Evolutionary conservation across 2,329 filamentous ascomycete genomes (phyloP).

Genomic region (Bipolaris bicolor): DNA sequence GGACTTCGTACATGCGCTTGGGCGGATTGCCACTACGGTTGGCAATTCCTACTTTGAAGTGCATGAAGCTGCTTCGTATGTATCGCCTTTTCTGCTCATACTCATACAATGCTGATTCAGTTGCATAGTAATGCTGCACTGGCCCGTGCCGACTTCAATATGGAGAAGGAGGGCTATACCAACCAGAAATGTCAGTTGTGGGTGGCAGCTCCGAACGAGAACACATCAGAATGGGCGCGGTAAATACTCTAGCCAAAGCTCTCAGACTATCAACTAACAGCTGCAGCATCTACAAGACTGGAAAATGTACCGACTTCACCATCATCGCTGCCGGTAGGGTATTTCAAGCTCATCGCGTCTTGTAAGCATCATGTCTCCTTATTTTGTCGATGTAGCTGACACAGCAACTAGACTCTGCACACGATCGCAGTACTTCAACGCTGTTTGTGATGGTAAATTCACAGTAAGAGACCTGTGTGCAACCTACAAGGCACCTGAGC

Average conservation of each 20-base stretch:
- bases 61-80: constrained; percentile 20
- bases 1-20: constrained; percentile 18
- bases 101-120: not conserved
- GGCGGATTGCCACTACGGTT: constrained; percentile 7
- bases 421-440: constrained; percentile 27
- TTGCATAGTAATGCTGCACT: constrained; percentile 7
- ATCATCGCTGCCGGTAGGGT: constrained; percentile 19
- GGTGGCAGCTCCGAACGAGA: constrained; percentile 5
- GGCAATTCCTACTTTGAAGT: constrained; percentile 21
- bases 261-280: constrained; percentile 2
- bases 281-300: constrained; percentile 22
- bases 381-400: not conserved
- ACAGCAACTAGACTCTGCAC: constrained; percentile 19
- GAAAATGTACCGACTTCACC: constrained; percentile 30
- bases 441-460: constrained; percentile 26
- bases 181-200: constrained; percentile 1
- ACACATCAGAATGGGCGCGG: constrained; percentile 19
- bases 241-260: not conserved
- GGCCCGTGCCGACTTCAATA: constrained; percentile 17
- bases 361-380: constrained; percentile 14
- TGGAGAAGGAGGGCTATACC: constrained; percentile 18
- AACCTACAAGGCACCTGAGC: not conserved
- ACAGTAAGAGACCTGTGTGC: constrained; percentile 7
- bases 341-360: constrained; percentile 29
- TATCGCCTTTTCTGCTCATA: not conserved